phyloP scores from a whole-genome alignment of 2,329 filamentous ascomycete genomes.

The Annulohypoxylon truncatum region DNA sequence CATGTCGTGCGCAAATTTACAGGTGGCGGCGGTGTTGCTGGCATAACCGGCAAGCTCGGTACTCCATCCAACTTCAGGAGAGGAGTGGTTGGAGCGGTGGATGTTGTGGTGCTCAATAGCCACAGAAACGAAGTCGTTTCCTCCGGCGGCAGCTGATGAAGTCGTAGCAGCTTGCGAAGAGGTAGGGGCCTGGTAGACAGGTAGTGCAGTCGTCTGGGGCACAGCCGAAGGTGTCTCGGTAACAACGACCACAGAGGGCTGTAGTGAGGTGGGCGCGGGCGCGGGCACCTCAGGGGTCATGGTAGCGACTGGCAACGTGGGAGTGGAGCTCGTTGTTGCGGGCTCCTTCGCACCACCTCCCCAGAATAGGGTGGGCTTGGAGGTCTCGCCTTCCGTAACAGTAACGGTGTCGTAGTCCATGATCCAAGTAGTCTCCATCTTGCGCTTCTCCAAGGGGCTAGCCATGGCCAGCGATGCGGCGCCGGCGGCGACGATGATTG shows the following conservation, averaged over 20 bases:
- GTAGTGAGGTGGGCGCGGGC: slow-evolving; percentile 10
- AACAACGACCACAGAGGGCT: slow-evolving; percentile 32
- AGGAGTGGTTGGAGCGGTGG: slow-evolving; percentile 86
- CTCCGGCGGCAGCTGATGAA: slow-evolving; percentile 44
- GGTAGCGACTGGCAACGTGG: slow-evolving; percentile 40
- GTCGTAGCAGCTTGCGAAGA: slow-evolving; percentile 5
- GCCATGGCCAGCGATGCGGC: slow-evolving; percentile 51
- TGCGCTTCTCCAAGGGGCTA: slow-evolving; percentile 50
- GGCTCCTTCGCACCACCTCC: slow-evolving; percentile 31
- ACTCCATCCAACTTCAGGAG: slow-evolving; percentile 73
- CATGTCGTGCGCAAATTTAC: slow-evolving; percentile 81
- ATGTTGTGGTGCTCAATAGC: slow-evolving; percentile 83
- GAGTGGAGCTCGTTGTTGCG: not conserved
- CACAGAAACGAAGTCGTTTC: slow-evolving; percentile 52
- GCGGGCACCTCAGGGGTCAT: slow-evolving; percentile 33
- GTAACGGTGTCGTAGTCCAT: slow-evolving; percentile 51
- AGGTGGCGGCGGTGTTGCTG: slow-evolving; percentile 69
- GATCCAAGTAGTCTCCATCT: slow-evolving; percentile 51
- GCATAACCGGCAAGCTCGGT: slow-evolving; percentile 72
- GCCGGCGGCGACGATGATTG: slow-evolving; percentile 51
- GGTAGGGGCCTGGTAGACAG: not conserved
- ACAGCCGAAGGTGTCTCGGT: slow-evolving; percentile 28
- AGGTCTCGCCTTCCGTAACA: slow-evolving; percentile 46
- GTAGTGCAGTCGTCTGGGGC: slow-evolving; percentile 17
- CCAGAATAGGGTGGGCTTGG: slow-evolving; percentile 33